These are phyloP conservation scores for Erysiphe pulchra DNA, from an alignment of 2,329 filamentous ascomycete species.

Conservation along the genomic window DNA sequence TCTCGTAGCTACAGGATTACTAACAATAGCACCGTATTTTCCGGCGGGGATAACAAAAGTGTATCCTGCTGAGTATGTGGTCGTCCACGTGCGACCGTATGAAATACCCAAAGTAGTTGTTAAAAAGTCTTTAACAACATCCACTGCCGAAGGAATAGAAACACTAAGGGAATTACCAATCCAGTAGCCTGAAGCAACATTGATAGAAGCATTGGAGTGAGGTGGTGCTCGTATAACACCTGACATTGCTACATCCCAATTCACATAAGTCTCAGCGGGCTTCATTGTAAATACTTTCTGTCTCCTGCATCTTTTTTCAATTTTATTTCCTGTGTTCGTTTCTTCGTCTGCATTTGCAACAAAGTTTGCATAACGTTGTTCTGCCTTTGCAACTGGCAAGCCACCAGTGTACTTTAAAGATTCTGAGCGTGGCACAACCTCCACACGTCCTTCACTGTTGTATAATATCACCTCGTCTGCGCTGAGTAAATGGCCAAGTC, in stretches of 20 bases:
- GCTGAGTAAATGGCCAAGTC: background rate
- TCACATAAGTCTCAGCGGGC: conserved; percentile 12
- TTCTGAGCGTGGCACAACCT: background rate
- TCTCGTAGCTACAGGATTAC: conserved; percentile 15
- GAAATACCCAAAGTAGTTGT: background rate
- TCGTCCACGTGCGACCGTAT: conserved; percentile 13
- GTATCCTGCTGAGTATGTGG: conserved; percentile 12
- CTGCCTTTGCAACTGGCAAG: background rate
- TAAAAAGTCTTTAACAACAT: background rate
- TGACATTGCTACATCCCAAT: conserved; percentile 17
- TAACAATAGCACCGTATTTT: conserved; percentile 17
- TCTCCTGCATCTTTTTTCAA: background rate
- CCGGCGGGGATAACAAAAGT: conserved; percentile 14
- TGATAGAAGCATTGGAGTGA: conserved; percentile 8
- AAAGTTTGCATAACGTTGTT: background rate
- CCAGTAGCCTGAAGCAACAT: conserved; percentile 13
- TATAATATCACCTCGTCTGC: background rate
- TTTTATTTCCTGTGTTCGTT: background rate
- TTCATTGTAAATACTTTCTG: conserved; percentile 8
- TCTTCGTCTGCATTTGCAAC: background rate
- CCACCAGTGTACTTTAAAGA: background rate
- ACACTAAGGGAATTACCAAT: conserved; percentile 14
- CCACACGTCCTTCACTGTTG: background rate
- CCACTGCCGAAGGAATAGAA: background rate
- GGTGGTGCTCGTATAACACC: conserved; percentile 13